Percentiles rank a stretch among this genome's conserved stretches.
Evolutionary conservation across 2,329 filamentous ascomycete genomes (phyloP).

Genomic region (Calonectria montana): DNA sequence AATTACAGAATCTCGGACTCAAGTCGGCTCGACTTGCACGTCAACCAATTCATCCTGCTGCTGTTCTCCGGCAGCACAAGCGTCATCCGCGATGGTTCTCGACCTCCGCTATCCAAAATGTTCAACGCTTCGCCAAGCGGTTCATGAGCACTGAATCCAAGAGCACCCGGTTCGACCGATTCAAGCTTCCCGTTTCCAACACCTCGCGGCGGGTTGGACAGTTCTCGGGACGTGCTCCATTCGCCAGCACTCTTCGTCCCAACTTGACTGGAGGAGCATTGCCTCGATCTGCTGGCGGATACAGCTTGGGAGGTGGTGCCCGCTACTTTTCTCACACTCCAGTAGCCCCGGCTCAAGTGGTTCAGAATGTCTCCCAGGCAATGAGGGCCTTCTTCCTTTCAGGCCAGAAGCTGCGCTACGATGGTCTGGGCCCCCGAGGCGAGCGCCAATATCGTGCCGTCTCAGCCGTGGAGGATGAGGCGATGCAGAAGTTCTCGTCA

Average conservation of each 20-base stretch:
- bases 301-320: slow-evolving; percentile 77
- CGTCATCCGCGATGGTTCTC: slow-evolving; percentile 60
- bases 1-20: slow-evolving; percentile 59
- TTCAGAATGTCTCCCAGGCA: slow-evolving; percentile 94
- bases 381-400: slow-evolving; percentile 93
- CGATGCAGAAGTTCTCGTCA: slow-evolving; percentile 73
- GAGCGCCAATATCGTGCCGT: slow-evolving; percentile 84
- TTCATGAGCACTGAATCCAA: slow-evolving; percentile 59
- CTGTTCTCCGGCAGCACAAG: slow-evolving; percentile 62
- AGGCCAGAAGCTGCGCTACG: slow-evolving; percentile 88
- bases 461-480: slow-evolving; percentile 79
- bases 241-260: slow-evolving; percentile 88
- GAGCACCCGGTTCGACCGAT: slow-evolving; percentile 57
- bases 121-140: slow-evolving; percentile 60
- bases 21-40: slow-evolving; percentile 53
- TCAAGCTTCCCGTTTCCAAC: slow-evolving; percentile 60
- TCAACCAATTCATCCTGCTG: slow-evolving; percentile 66
- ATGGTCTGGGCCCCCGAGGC: slow-evolving; percentile 79
- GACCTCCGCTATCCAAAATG: slow-evolving; percentile 53
- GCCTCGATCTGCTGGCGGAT: slow-evolving; percentile 89
- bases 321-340: slow-evolving; percentile 93
- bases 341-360: slow-evolving; percentile 86
- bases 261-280: slow-evolving; percentile 91
- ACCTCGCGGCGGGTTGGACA: slow-evolving; percentile 65
- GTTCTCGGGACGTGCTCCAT: slow-evolving; percentile 82